Percentiles rank a stretch among this genome's conserved stretches.
Evolutionary conservation across 2,329 filamentous ascomycete species (phyloP).

Genomic region (Epichloe gansuensis): DNA sequence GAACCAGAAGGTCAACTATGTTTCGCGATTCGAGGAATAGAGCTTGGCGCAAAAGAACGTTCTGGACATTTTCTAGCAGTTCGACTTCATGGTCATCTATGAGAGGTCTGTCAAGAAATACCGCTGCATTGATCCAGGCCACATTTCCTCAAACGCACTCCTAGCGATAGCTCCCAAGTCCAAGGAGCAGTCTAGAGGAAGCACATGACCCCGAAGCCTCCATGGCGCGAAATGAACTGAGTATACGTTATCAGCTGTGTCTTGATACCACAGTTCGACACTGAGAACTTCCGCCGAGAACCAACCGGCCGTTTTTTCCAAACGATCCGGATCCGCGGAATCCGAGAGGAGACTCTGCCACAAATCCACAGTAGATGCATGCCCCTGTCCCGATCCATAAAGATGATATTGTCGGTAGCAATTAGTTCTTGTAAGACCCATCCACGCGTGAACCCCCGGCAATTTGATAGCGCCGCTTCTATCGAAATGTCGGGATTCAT

Average conservation of each 20-base stretch:
- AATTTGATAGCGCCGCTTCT: background rate
- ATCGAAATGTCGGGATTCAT: background rate
- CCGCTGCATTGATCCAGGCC: background rate
- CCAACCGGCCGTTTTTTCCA: background rate
- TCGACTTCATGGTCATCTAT: background rate
- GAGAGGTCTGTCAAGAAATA: background rate
- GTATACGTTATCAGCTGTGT: background rate
- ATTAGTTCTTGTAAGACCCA: slow-evolving; percentile 1
- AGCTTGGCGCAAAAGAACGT: background rate
- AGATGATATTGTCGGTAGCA: slow-evolving; percentile 2
- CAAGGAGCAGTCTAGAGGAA: slow-evolving; percentile 1
- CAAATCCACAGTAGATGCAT: background rate
- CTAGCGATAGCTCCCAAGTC: background rate
- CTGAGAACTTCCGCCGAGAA: background rate
- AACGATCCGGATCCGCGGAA: background rate
- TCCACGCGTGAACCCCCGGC: no score
- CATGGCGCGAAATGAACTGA: background rate
- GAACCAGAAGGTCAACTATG: no score
- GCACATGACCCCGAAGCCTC: background rate
- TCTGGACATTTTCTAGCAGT: background rate
- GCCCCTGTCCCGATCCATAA: slow-evolving; percentile 4
- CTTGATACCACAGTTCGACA: slow-evolving; percentile 1
- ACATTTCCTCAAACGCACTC: background rate
- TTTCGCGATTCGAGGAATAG: no score
- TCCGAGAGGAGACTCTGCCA: background rate